Base-by-base conservation (phyloP, 1,284 basidiomycete genomes). In the Apiotrichum sp. region DNA sequence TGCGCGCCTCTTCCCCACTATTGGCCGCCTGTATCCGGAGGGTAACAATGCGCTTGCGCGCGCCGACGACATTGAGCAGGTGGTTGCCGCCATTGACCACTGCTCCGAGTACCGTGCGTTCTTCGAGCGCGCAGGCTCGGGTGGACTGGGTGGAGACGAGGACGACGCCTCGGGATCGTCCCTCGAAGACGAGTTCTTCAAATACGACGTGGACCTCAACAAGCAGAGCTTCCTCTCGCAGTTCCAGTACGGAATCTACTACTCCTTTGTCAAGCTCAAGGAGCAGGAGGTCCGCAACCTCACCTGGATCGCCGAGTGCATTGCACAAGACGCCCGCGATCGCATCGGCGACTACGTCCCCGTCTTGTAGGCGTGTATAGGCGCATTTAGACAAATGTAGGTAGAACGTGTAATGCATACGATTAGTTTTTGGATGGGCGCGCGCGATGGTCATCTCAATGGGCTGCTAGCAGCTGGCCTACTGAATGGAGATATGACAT, bases 271-370 rank as follows among this genome's bases (percentile, higher is more conserved):
- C 77, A 97, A 96, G 79, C 80, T 98, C 74, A 98, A 98, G 82
- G 96, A 99, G 80, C 96, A 99, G 80, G 96, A 99, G 80, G 93
- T 98, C 63, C 80, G 96, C 65, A 97, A 91, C 71, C 76, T 98
- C 69, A 95, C 91, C 36, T 98, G 93, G 93, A 93, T 97, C 75
- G 90, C 92, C 54, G 93, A 96, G 79, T 96, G 92, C 75, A 93
- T 96, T 66, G 90, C 90, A 13, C 92, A 96, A 79, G 87, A 93
- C 77, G 91, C 91, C 16, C 54, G 54, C 8, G 89, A 95, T 69
- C 84, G 93, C 77, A 91, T 96, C 77, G 86, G 91, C 69, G 90
- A 93, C 76, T 93, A 87, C 77, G 91, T 93, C 80, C 85, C 88
- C 63, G 87, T 89, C 62, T 90, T 70, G 58, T 70, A 59, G 53